These are phyloP conservation scores for Truncatella angustata DNA, from an alignment of 2,329 filamentous ascomycete species.

Conservation along the genomic window DNA sequence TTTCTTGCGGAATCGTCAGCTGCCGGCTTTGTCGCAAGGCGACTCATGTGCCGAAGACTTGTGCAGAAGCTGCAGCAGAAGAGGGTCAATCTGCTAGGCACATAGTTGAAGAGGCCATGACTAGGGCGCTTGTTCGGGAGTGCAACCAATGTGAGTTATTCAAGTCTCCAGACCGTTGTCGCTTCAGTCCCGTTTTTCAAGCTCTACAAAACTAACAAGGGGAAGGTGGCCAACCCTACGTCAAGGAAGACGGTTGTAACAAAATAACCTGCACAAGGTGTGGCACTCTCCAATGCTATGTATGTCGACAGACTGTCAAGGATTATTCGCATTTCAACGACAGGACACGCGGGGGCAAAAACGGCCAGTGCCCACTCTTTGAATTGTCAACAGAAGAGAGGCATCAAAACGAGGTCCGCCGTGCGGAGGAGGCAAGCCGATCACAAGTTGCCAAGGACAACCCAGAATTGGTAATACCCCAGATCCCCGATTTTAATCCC, in stretches of 20 bases:
- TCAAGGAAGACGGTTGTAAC: constrained; percentile 80
- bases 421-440: constrained; percentile 58
- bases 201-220: not conserved
- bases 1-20: constrained; percentile 61
- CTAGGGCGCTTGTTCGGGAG: constrained; percentile 69
- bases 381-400: constrained; percentile 59
- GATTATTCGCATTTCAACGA: constrained; percentile 72
- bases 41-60: constrained; percentile 71
- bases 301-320: constrained; percentile 63
- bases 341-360: constrained; percentile 39
- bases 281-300: constrained; percentile 59
- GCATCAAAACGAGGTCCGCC: constrained; percentile 61
- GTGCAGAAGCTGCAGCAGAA: constrained; percentile 63
- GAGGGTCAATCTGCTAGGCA: constrained; percentile 61
- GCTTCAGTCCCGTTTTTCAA: too few species aligned
- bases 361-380: constrained; percentile 64
- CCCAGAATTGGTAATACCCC: constrained; percentile 49
- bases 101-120: constrained; percentile 81
- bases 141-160: constrained; percentile 66
- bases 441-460: constrained; percentile 56
- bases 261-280: constrained; percentile 74
- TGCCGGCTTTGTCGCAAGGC: constrained; percentile 67
- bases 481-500: too few species aligned
- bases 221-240: constrained; percentile 65
- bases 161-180: not conserved